Conservation (phyloP, 2,329 filamentous ascomycete genomes). For the Trichoderma arundinaceum region DNA sequence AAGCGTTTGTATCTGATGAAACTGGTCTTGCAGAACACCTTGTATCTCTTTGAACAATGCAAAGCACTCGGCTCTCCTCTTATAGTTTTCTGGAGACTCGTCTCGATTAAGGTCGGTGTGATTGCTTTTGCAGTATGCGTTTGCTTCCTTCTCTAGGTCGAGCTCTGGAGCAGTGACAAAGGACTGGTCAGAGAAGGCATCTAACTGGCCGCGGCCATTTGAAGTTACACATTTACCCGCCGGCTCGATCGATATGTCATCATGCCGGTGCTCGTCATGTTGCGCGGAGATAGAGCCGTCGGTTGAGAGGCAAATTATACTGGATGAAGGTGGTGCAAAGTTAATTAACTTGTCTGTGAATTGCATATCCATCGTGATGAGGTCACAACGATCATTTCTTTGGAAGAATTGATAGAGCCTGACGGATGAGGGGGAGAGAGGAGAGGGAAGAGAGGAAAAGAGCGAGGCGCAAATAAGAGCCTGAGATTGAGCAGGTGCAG, state of each 20-base stretch:
- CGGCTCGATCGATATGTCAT: not conserved
- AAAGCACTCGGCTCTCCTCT: not conserved
- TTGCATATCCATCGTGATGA: not conserved
- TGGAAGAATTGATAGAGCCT: not conserved
- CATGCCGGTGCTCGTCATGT: not conserved
- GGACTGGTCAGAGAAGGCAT: not conserved
- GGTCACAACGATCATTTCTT: not conserved
- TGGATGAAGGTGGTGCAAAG: not conserved
- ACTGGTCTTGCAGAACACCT: not conserved
- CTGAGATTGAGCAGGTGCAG: not conserved
- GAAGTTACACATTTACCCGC: not conserved
- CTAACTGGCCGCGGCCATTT: not conserved
- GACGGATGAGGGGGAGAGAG: not conserved
- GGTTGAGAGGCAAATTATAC: not conserved
- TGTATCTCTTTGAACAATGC: slow-evolving; percentile 7
- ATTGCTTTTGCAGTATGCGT: not conserved
- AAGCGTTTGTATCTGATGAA: not conserved
- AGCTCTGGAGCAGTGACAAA: not conserved
- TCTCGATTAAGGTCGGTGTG: not conserved
- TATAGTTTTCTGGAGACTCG: not conserved
- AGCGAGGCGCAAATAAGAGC: not conserved
- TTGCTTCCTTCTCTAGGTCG: not conserved
- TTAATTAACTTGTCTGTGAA: not conserved
- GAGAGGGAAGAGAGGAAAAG: not conserved
- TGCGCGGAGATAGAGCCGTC: not conserved